Conservation (phyloP, 257 asterid species). For the Primulina huaijiensis region DNA sequence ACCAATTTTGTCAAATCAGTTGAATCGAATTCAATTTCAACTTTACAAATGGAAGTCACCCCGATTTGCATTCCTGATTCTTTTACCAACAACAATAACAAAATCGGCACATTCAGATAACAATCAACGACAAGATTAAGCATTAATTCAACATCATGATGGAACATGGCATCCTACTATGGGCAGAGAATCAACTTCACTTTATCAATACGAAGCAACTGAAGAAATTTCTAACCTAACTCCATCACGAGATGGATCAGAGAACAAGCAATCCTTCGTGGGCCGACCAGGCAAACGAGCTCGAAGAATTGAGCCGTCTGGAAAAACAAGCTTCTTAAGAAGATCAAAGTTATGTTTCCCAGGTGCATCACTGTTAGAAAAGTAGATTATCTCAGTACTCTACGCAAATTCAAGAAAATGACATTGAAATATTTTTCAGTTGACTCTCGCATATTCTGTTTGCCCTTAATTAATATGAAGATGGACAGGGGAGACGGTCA, state of each 20-base stretch:
- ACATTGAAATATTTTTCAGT: not conserved
- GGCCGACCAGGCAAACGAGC: conserved; percentile 91
- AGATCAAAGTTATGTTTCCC: conserved; percentile 88
- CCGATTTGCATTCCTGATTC: too few relatives aligned
- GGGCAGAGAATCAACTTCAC: not conserved
- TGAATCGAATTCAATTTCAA: too few relatives aligned
- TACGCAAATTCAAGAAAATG: not conserved
- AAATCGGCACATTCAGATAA: too few relatives aligned
- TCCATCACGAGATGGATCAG: conserved; percentile 93
- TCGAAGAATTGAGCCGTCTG: conserved; percentile 84
- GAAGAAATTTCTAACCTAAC: conserved; percentile 46
- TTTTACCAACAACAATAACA: too few relatives aligned
- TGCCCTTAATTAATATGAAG: not conserved
- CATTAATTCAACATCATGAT: not conserved
- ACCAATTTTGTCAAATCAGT: not conserved
- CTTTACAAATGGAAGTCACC: too few relatives aligned
- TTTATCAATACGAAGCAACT: not conserved
- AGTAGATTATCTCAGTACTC: not conserved
- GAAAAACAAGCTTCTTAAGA: conserved; percentile 69
- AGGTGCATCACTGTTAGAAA: conserved; percentile 69
- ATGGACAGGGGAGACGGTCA: not conserved
- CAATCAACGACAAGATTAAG: not conserved
- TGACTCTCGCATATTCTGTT: not conserved
- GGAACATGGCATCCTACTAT: not conserved
- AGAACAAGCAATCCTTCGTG: conserved; percentile 77